Base-by-base conservation (phyloP, 129 eudicot species). In the Dittrichia graveolens region DNA sequence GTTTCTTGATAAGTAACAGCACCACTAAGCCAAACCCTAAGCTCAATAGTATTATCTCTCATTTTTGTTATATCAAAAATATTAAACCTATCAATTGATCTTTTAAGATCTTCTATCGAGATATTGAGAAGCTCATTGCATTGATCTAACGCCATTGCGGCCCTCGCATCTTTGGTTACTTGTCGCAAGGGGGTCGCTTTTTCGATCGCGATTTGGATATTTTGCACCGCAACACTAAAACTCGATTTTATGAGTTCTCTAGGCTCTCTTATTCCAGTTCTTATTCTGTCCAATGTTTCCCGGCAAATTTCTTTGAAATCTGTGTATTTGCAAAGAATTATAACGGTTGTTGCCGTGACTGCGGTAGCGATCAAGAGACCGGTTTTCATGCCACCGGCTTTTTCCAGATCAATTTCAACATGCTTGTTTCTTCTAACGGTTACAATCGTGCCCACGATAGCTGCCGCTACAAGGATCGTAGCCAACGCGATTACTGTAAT, bases 11-110 rank as follows among this genome's bases (percentile, higher is more conserved):
- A 81, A 0, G 95, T 91, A 4, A 81, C 44, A 1, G 88, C 82
- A 35, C 87, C 91, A 8, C 80, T 78, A 7, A 85, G 84, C 97
- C 95, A 88, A 6, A 81, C 81, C 58, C 76, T 75, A 15, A 88
- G 67, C 19, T 91, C 91, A 4, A 75, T 56, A 3, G 83, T 40
- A 39, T 70, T 53, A 13, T 72, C 53, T 10, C 72, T 80, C 13
- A 83, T 4, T 45, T 83, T 54, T 3, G 47, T 16, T 0, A 71
- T 2, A 31, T 85, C 82, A n/a, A 66, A 78, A 6, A 57, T 1
- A 9, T 49, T 58, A 4, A 81, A 56, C 3, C 38, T 38, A 8
- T 83, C 76, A 6, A 79, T 18, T 3, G 95, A 65, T 15, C 84
- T 60, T 14, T 85, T 82, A 0, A 90, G 50, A 56, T 91, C 95